Conservation (phyloP, 2,329 filamentous ascomycete genomes). For the Xylaria sp. region DNA sequence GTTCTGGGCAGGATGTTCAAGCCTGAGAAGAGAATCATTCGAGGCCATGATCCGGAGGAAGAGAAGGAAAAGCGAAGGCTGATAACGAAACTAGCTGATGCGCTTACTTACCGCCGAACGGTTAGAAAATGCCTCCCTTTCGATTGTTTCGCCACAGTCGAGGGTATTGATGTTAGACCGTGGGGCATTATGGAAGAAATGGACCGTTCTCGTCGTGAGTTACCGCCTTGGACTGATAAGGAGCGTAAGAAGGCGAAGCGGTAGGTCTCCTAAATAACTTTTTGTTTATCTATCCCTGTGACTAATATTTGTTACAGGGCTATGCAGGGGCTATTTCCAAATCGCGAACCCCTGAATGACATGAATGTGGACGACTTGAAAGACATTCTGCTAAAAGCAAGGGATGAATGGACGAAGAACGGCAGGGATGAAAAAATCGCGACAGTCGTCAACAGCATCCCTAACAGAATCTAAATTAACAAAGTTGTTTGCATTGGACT, state of each 20-base stretch:
- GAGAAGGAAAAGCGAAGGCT: constrained; percentile 9
- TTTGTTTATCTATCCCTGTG: not conserved
- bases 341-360: too few relatives aligned
- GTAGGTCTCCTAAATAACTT: not conserved
- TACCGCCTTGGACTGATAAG: constrained; percentile 16
- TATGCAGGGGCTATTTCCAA: constrained; percentile 1
- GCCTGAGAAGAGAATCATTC: constrained; percentile 19
- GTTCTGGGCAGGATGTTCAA: constrained; percentile 24
- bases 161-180: too few relatives aligned
- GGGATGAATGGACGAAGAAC: constrained; percentile 11
- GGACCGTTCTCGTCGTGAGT: not conserved
- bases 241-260: constrained; percentile 13
- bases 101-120: constrained; percentile 27
- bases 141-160: constrained; percentile 18
- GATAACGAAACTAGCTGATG: constrained; percentile 28
- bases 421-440: constrained; percentile 8
- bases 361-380: constrained; percentile 13
- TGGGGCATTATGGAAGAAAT: too few relatives aligned
- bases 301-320: constrained; percentile 20
- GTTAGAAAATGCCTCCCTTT: constrained; percentile 13
- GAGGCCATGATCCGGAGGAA: constrained; percentile 3
- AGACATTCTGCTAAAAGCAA: constrained; percentile 4
- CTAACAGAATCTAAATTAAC: constrained; percentile 17
- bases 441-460: constrained; percentile 27
- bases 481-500: constrained; percentile 35